Evolutionary conservation across 768 basidiomycete genomes (phyloP), one percentile per base, ranked within the genome.

Genomic region (Suillus paluster): DNA sequence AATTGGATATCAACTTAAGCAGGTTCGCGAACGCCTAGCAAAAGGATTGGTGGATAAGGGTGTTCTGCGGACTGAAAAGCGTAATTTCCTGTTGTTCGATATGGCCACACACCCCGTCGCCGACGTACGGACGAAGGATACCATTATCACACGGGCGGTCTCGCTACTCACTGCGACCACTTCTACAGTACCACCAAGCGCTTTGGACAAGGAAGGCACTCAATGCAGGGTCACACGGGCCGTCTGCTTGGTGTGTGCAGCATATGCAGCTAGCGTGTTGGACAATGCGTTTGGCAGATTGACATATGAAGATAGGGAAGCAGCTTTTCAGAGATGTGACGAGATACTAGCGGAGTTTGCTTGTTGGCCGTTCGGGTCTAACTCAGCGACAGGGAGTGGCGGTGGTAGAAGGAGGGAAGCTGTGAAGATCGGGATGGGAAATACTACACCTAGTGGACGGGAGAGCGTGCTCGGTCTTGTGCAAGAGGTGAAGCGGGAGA

Each of bases 71-170:
- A 99, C 97, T 17, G 97, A 99, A 75, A 99, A 99, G 74, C 92
- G 95, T 70, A 99, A 99, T 76, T 99, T 99, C 77, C 85, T 99
- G 55, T 83, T 99, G 34, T 99, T 99, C 78, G 97, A 99, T 80
- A 99, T 99, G 97, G 97, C 97, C 19, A 99, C 97, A 0, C 97
- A 99, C 75, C 97, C 97, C 2, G 92, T 99, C 55, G 94, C 96
- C 8, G 96, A 98, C 76, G 84, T 93, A 14, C 90, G 92, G 61
- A 89, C 89, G 10, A 99, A 99, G 73, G 95, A 95, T 71, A 82
- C 83, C 61, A 85, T 99, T 70, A 82, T 98, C 71, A 76, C 81
- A 15, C 90, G 96, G 36, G 83, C 90, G 33, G 84, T 92, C 52
- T 75, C 87, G 15, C 84, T 98, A 25, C 83, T 98, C 69, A 94